Base-by-base conservation (phyloP, 2,329 filamentous ascomycete species). In the Endoconidiophora polonica region DNA sequence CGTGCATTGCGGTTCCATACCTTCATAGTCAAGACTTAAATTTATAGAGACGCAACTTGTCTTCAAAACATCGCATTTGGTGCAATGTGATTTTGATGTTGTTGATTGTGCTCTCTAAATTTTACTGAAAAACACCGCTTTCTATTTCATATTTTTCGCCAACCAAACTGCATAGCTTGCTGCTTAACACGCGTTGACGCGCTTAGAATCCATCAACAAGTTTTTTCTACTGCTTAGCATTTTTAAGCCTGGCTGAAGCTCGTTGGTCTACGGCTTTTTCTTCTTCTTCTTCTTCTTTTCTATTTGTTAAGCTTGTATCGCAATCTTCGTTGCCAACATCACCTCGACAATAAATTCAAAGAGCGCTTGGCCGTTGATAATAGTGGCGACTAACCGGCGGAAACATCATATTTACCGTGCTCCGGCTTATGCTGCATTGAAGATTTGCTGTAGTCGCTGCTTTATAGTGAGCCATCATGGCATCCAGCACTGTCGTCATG, bases 401-500 rank as follows among this genome's bases (percentile, higher is more conserved):
- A 33, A 33, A 33, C 29, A 33, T 5, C 29, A 33, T 33, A 33
- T 7, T 33, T 33, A 12, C 12, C 9, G 29, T 33, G 7, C 12
- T 9, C 29, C 29, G 29, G 7, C 29, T 12, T 33, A 33, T 33
- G 29, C 29, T 33, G 29, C 12, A 33, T 33, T 33, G 9, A 33
- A 33, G 29, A 7, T 33, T 12, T 33, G 29, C 4, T 12, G 12
- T 33, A 33, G 29, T 33, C 9, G 12, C 29, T 33, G 29, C 29
- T 33, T 33, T 5, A 33, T 12, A 3, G 29, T 12, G 10, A 23
- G 52, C 40, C 36, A 53, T 37, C 36, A 53, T 53, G 52, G 52
- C 48, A 22, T 48, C 48, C 33, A 48, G 46, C 24, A 49, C 46
- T 29, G 48, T 50, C n/a, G 42, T 46, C 37, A 54, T 65, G 61